Base-by-base conservation (phyloP, 1,139 yeast species). In the Protomyces gravidus region DNA sequence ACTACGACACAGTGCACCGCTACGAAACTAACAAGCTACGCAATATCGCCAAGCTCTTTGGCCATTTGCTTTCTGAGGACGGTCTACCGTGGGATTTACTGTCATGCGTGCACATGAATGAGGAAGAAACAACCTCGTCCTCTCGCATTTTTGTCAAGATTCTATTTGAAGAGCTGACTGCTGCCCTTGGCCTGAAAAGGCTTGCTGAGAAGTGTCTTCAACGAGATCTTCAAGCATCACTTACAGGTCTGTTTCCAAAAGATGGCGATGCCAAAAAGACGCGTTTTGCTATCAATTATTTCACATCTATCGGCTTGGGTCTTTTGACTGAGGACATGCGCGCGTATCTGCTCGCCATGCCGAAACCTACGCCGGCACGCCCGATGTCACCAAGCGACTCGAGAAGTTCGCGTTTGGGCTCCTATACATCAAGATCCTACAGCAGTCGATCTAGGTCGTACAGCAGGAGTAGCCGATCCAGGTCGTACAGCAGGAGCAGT, bases 281-380 rank as follows among this genome's bases (percentile, higher is more conserved):
- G 61, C 73, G 94, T 62, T 92, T 89, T 69, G 80, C 95, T 1
- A 89, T 90, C 69, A 92, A 92, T 68, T 92, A 79, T 70, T 92
- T 90, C 72, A 90, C 97, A 0, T 96, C 97, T 1, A 89, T 92
- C 65, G 95, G 95, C 0, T 71, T 90, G 59, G 97, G 97, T 52
- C 78, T 80, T 1, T 70, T 92, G 62, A 90, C 97, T 0, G 96
- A 89, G 52, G 80, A 75, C 9, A 86, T 89, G 95, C 79, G 98
- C 72, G 78, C 75, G 9, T 77, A 75, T 13, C 73, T 87, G 63
- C 67, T 70, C 59, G 49, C 49, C 19, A 53, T 55, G 23, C 60
- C 60, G 1, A 48, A 45, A 32, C 42, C 21, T 9, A 32, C 47
- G n/a, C 39, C 56, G 15, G 56, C 39, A 11, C 33, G 47, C n/a